Evolutionary conservation across 2,329 filamentous ascomycete species (phyloP), one percentile per base, ranked within the genome.

Genomic region (Amauroascus verrucosus): DNA sequence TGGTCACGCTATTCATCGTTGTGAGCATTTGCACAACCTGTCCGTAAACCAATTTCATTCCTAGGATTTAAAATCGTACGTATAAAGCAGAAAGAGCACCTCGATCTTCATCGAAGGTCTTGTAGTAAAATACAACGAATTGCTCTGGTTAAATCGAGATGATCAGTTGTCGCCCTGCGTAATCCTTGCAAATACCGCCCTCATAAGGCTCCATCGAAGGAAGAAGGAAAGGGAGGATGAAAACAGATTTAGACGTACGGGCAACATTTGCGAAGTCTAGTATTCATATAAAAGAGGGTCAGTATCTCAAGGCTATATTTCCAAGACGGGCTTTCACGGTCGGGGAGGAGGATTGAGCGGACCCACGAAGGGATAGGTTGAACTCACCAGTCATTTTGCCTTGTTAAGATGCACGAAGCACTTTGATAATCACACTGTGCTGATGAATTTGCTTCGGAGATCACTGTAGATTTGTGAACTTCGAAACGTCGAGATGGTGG

Each of bases 51-150:
- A n/a, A 16, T 45, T 30, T 16, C 4, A 7, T 6, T 30, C 18
- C 14, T 9, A 20, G 26, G 30, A 3, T 5, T 46, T 26, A 30
- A n/a, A 14, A 20, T 48, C 22, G 53, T 81, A 95, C 91, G 77
- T 96, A 97, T 75, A 96, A 87, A 57, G 73, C 65, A 13, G 70
- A 72, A 41, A 96, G 79, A 49, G 68, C 63, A 53, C 72, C 72
- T 65, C 89, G 84, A 72, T 90, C 78, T 57, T 66, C 59, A 70
- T 95, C 89, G 73, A 96, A 95, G 56, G 83, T 84, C 65, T 84
- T 77, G 80, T 95, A 96, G 82, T 96, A 97, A 77, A 85, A 91
- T 57, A 83, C 68, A 61, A 91, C 84, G 73, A 97, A 96, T 74
- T 94, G 81, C 70, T 84, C 90, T 96, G 67, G 11, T 16, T 24